These are phyloP conservation scores for Botryotinia convoluta DNA, from an alignment of 2,329 filamentous ascomycete species.

Conservation along the genomic window DNA sequence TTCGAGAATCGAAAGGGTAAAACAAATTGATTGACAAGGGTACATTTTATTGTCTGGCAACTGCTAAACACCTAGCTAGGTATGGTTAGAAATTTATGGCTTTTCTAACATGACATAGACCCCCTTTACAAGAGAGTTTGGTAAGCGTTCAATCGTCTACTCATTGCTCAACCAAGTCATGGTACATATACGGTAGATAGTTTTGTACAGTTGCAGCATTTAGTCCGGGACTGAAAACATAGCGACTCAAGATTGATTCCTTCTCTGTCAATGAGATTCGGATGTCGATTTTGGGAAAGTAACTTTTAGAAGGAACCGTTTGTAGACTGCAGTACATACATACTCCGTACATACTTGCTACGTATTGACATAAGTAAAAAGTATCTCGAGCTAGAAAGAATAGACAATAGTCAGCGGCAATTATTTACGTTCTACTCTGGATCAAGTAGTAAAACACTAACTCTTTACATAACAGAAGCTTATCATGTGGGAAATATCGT, in stretches of 20 bases:
- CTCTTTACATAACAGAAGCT: not conserved
- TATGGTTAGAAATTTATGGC: not conserved
- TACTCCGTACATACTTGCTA: not conserved
- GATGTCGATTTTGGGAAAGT: not conserved
- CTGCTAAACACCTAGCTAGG: not conserved
- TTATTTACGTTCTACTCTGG: not conserved
- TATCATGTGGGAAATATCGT: not conserved
- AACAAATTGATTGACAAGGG: not conserved
- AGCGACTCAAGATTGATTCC: not conserved
- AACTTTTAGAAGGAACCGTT: not conserved
- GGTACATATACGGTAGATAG: not conserved
- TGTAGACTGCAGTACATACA: not conserved
- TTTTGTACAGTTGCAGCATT: not conserved
- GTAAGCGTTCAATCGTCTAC: not conserved
- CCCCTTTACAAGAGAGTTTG: slow-evolving; percentile 1
- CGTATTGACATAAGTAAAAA: not conserved
- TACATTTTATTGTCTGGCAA: not conserved
- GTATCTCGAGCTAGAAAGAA: not conserved
- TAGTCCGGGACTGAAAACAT: not conserved
- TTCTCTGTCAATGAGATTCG: not conserved
- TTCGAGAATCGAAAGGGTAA: not conserved
- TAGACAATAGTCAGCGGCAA: not conserved
- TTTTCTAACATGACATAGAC: slow-evolving; percentile 3
- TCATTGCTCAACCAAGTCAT: not conserved
- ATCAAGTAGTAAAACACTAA: not conserved